A percentile compares a stretch with the other conserved stretches of the same genome.
phyloP scores from a whole-genome alignment of 2,329 filamentous ascomycete genomes.

The Periconia sp. region DNA sequence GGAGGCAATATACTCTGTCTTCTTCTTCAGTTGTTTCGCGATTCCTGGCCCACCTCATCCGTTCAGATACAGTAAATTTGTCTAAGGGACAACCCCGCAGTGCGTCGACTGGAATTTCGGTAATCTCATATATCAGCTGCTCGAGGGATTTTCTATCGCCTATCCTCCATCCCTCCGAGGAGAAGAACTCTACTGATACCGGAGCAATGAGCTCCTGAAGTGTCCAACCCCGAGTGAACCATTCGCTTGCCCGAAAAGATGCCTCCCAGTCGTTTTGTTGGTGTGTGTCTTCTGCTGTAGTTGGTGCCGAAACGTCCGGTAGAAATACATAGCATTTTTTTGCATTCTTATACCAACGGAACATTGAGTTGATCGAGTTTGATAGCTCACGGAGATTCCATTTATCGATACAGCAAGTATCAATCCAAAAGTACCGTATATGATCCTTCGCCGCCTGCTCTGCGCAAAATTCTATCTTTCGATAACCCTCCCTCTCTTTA shows the following conservation, averaged over 20 bases:
- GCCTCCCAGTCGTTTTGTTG: slow-evolving; percentile 9
- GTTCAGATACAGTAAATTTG: slow-evolving; percentile 17
- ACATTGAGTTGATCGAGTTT: slow-evolving; percentile 2
- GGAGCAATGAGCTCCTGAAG: slow-evolving; percentile 8
- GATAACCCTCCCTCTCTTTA: slow-evolving; percentile 4
- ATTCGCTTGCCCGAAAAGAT: slow-evolving; percentile 16
- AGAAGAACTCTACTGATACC: slow-evolving; percentile 9
- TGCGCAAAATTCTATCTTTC: slow-evolving; percentile 13
- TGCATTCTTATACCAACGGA: slow-evolving; percentile 17
- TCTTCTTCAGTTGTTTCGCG: slow-evolving; percentile 22
- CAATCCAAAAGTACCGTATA: slow-evolving; percentile 11
- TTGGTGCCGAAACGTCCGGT: slow-evolving; percentile 13
- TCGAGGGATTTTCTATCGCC: slow-evolving; percentile 9
- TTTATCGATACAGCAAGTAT: not conserved
- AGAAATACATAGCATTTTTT: slow-evolving; percentile 19
- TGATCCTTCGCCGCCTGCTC: slow-evolving; percentile 10
- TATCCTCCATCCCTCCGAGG: slow-evolving; percentile 2
- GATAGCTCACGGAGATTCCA: not conserved
- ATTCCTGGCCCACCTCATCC: slow-evolving; percentile 15
- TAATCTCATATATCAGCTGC: slow-evolving; percentile 12
- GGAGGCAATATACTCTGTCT: slow-evolving; percentile 19
- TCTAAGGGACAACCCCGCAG: slow-evolving; percentile 13
- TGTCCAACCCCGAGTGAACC: slow-evolving; percentile 16
- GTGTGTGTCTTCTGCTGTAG: not conserved
- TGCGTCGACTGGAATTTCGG: slow-evolving; percentile 10